Evolutionary conservation across 148 eudicot species (phyloP), one percentile per base, ranked within the genome.

Genomic region (Linanthus parryae): DNA sequence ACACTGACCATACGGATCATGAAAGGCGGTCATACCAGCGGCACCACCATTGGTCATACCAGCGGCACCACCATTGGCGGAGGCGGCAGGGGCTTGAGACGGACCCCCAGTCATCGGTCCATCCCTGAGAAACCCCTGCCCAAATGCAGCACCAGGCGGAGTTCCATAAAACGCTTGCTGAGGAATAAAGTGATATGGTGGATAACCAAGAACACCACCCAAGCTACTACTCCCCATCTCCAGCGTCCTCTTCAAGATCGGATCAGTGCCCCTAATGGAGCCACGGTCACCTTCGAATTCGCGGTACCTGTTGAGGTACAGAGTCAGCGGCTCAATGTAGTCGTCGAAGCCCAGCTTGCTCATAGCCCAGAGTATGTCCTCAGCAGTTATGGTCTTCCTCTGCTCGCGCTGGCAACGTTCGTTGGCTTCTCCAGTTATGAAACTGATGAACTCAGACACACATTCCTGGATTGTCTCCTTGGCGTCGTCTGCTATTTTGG

Each of bases 351-450:
- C 98, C 1, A 91, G 77, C 69, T 81, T 91, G 78, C 87, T 83
- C 98, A 91, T 86, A 6, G 95, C 95, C 98, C 98, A 86, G 0
- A 86, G 67, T 4, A 91, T 87, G 26, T 91, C 98, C 67, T 91
- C 94, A 0, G 98, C 98, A 0, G 98, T 91, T 40, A 91, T 83
- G 31, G 95, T 86, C 84, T 86, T 86, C n/a, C 95, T 72, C 59
- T 90, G 97, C 77, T 90, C 97, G 5, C 84, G 65, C 67, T 91
- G 97, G 75, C 97, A 91, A 22, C 95, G 72, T 33, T 81, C 94
- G 22, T 91, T 91, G 8, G 98, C 98, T 53, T 91, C 98, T 1
- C 98, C 84, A 0, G 98, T 91, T 38, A 91, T 72, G 71, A 91
- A 91, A 76, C 98, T 86, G 34, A 91, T 91, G 84, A 60, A 86